Conservation (phyloP, 768 basidiomycete genomes). For the Boletellus sp. region DNA sequence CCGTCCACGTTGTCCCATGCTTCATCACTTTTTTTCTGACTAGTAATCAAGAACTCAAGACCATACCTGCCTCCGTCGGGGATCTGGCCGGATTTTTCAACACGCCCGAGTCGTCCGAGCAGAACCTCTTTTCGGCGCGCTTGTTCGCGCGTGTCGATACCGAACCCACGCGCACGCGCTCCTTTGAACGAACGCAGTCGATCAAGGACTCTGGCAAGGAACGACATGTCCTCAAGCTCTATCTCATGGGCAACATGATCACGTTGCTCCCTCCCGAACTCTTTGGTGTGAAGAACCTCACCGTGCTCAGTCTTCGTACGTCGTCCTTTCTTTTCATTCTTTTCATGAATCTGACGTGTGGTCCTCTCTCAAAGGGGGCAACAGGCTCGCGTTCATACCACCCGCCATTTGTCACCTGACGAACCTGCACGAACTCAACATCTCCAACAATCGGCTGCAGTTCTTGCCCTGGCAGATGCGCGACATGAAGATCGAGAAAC, state of each 20-base stretch:
- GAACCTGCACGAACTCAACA: slow-evolving; percentile 56
- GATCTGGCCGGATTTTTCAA: slow-evolving; percentile 48
- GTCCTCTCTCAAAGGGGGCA: slow-evolving; percentile 42
- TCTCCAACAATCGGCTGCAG: slow-evolving; percentile 54
- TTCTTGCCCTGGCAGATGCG: slow-evolving; percentile 66
- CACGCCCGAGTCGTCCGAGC: slow-evolving; percentile 36
- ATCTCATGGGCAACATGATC: slow-evolving; percentile 54
- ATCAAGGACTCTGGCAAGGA: slow-evolving; percentile 36
- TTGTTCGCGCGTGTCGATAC: slow-evolving; percentile 34
- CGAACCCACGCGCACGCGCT: slow-evolving; percentile 27
- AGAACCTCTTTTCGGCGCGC: slow-evolving; percentile 23
- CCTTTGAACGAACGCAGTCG: slow-evolving; percentile 26
- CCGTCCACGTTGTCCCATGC: background rate
- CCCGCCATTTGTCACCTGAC: slow-evolving; percentile 56
- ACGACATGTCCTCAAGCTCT: slow-evolving; percentile 52
- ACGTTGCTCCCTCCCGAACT: slow-evolving; percentile 52
- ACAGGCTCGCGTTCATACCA: slow-evolving; percentile 53
- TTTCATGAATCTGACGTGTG: background rate
- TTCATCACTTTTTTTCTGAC: slow-evolving; percentile 7
- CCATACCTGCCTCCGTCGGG: slow-evolving; percentile 45
- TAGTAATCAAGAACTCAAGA: slow-evolving; percentile 41
- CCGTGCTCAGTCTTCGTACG: slow-evolving; percentile 63
- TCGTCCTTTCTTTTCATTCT: slow-evolving; percentile 17
- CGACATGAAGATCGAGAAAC: slow-evolving; percentile 46
- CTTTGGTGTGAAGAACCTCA: slow-evolving; percentile 53